These are phyloP conservation scores for Leccinum variabile DNA, from an alignment of 1,284 basidiomycete species.

Conservation along the genomic window DNA sequence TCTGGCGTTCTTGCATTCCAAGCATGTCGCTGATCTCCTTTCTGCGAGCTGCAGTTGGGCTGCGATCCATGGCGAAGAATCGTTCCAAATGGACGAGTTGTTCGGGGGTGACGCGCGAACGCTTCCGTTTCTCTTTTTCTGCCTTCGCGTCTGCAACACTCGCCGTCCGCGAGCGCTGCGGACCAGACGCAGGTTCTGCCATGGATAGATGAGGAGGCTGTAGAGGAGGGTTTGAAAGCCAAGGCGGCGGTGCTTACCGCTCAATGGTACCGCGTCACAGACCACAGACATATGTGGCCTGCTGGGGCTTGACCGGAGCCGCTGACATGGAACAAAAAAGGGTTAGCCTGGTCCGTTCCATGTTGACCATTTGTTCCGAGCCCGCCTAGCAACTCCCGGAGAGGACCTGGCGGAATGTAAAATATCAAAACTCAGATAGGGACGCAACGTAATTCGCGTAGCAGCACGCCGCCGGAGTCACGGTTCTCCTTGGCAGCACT, in stretches of 20 bases:
- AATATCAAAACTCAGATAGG: constrained; percentile 18
- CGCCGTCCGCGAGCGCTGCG: constrained; percentile 29
- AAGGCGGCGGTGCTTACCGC: constrained; percentile 22
- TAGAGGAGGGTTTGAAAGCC: constrained; percentile 2
- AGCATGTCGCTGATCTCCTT: constrained; percentile 71
- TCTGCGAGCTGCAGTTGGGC: constrained; percentile 66
- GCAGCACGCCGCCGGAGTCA: neutral
- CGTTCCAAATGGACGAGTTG: constrained; percentile 72
- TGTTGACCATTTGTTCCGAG: constrained; percentile 25
- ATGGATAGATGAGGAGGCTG: constrained; percentile 16
- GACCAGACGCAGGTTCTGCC: constrained; percentile 28
- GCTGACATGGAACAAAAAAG: constrained; percentile 35
- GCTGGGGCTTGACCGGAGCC: constrained; percentile 27
- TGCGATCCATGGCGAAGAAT: constrained; percentile 65
- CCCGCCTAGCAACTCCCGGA: constrained; percentile 33
- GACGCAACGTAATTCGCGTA: constrained; percentile 12
- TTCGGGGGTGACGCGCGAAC: constrained; percentile 73
- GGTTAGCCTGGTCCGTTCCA: constrained; percentile 19
- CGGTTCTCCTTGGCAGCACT: neutral
- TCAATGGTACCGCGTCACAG: constrained; percentile 25
- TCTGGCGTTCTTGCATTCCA: constrained; percentile 84
- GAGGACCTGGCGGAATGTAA: constrained; percentile 26
- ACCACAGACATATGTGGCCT: constrained; percentile 33
- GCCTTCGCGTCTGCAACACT: constrained; percentile 18
- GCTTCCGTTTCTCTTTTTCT: constrained; percentile 67